These are phyloP conservation scores for Chrysoporthe puriensis DNA, from an alignment of 2,329 filamentous ascomycete genomes.

Conservation along the genomic window DNA sequence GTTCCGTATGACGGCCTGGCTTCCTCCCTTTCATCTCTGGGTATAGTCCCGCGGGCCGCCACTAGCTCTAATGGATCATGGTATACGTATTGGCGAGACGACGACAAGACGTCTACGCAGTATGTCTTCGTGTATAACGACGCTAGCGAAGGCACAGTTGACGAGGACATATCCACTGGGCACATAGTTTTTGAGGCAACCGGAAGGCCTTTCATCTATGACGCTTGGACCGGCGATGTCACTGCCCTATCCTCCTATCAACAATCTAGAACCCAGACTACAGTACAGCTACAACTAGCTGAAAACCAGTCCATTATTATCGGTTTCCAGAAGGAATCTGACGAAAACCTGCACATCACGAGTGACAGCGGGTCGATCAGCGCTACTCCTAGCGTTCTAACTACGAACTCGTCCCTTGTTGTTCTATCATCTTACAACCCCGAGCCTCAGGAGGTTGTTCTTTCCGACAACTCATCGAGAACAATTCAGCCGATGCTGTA, in stretches of 20 bases:
- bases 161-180: neutral
- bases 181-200: constrained; percentile 18
- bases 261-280: neutral
- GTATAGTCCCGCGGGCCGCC: neutral
- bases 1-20: constrained; percentile 10
- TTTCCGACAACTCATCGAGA: neutral
- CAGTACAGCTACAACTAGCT: constrained; percentile 9
- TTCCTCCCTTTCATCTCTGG: constrained; percentile 1
- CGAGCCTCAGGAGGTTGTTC: neutral
- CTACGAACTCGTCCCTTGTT: neutral
- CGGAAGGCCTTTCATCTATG: constrained; percentile 26
- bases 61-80: constrained; percentile 13
- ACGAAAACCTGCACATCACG: neutral
- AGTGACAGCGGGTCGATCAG: neutral
- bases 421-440: neutral
- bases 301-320: constrained; percentile 20
- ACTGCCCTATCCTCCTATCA: constrained; percentile 9
- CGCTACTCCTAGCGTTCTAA: neutral
- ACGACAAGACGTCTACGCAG: constrained; percentile 5
- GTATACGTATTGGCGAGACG: constrained; percentile 21
- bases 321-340: neutral
- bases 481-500: neutral
- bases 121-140: constrained; percentile 26
- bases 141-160: neutral
- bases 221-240: constrained; percentile 43